These are phyloP conservation scores for Podila horticola DNA, from an alignment of 192 early-diverging fungal genomes.

Conservation along the genomic window DNA sequence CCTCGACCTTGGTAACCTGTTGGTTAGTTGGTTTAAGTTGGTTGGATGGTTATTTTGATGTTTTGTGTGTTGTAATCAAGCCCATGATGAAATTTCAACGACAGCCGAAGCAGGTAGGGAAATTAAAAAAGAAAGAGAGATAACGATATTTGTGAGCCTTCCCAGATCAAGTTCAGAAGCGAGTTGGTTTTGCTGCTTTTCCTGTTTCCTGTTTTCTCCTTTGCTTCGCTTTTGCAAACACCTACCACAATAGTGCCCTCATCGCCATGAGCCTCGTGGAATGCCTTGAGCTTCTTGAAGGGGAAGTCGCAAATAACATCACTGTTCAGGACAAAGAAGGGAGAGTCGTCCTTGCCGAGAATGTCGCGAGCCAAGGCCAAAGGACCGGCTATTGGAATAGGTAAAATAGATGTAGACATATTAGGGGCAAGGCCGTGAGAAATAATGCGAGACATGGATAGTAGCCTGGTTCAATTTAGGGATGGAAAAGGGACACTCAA, in stretches of 20 bases:
- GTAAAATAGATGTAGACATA: not conserved
- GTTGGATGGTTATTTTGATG: not conserved
- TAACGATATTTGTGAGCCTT: too few species aligned
- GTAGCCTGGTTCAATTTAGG: not conserved
- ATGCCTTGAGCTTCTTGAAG: constrained; percentile 87
- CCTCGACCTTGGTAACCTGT: constrained; percentile 93
- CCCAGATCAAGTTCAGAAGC: too few species aligned
- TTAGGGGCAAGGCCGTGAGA: too few species aligned
- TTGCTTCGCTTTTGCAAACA: not conserved
- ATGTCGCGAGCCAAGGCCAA: constrained; percentile 94
- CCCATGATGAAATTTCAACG: not conserved
- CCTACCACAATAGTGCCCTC: constrained; percentile 95
- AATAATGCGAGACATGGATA: too few species aligned
- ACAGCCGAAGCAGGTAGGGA: not conserved
- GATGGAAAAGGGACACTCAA: too few species aligned
- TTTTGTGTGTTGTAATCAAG: not conserved
- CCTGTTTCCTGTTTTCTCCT: too few species aligned
- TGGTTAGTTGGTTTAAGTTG: not conserved
- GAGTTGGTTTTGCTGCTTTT: too few species aligned
- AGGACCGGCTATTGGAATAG: constrained; percentile 74
- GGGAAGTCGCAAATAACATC: constrained; percentile 99
- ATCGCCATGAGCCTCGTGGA: constrained; percentile 90
- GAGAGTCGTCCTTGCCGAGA: constrained; percentile 89
- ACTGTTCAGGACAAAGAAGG: constrained; percentile 99
- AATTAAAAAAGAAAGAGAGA: not conserved